phyloP scores from a whole-genome alignment of 139 green algal species.

The Tetraselmis striata region DNA sequence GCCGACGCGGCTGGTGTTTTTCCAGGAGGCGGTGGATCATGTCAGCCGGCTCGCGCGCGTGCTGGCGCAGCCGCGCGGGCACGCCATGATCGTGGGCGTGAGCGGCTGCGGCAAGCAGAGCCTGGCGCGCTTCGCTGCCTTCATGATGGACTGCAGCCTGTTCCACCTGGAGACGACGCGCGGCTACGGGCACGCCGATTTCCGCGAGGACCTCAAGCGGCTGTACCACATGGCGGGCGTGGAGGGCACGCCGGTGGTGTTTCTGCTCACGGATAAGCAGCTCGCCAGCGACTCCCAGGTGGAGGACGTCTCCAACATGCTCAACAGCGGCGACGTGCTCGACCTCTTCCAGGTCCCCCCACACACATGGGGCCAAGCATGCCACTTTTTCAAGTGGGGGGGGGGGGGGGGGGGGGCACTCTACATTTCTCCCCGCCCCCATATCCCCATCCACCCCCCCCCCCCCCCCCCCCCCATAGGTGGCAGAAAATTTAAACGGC shows the following conservation, averaged over 20 bases:
- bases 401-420: too few species aligned
- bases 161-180: slow-evolving; percentile 11
- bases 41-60: slow-evolving; percentile 7
- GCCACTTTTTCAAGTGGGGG: too few species aligned
- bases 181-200: slow-evolving; percentile 25
- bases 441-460: too few species aligned
- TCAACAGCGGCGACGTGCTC: slow-evolving; percentile 32
- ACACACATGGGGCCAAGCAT: too few species aligned
- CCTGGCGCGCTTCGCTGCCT: slow-evolving; percentile 8
- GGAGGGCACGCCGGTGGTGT: slow-evolving; percentile 18
- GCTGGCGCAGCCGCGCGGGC: slow-evolving; percentile 2
- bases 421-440: too few species aligned
- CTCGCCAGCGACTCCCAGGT: slow-evolving; percentile 31
- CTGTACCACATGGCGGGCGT: slow-evolving; percentile 13
- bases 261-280: slow-evolving; percentile 33
- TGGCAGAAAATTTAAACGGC: too few species aligned
- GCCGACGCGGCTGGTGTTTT: slow-evolving; percentile 16
- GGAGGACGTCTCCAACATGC: slow-evolving; percentile 38
- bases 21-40: slow-evolving; percentile 14
- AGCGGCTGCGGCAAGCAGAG: slow-evolving; percentile 12
- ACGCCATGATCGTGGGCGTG: slow-evolving; percentile 15
- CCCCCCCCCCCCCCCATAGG: too few species aligned
- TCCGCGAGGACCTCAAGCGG: slow-evolving; percentile 37
- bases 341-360: slow-evolving; percentile 21
- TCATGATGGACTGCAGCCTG: slow-evolving; percentile 11